Percentiles rank a stretch among this genome's conserved stretches.
Evolutionary conservation across 2,329 filamentous ascomycete species (phyloP).

Genomic region (Blumeriella jaapii): DNA sequence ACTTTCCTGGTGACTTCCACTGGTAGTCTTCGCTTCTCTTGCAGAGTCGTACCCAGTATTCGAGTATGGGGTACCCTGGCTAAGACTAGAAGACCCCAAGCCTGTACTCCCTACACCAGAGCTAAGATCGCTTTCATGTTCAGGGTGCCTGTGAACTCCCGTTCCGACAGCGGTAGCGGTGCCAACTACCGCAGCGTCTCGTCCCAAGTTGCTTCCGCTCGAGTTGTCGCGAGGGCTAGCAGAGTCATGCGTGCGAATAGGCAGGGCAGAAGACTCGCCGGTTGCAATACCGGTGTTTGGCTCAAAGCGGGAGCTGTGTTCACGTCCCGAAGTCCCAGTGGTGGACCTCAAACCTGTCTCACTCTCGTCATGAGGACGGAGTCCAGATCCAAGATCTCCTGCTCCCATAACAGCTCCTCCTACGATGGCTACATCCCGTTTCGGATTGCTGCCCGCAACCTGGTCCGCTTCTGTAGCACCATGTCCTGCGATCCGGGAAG

Average conservation of each 20-base stretch:
- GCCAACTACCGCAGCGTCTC: constrained; percentile 14
- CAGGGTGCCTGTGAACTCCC: constrained; percentile 11
- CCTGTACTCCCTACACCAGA: background rate
- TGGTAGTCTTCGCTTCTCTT: background rate
- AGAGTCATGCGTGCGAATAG: constrained; percentile 2
- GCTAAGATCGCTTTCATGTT: constrained; percentile 5
- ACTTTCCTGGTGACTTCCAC: constrained; percentile 12
- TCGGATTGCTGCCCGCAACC: constrained; percentile 13
- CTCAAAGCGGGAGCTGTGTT: constrained; percentile 2
- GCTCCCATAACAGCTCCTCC: too few relatives aligned
- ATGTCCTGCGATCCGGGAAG: constrained; percentile 1
- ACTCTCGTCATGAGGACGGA: constrained; percentile 18
- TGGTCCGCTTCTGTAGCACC: constrained; percentile 2
- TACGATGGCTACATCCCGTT: constrained; percentile 11
- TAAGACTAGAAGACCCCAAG: background rate
- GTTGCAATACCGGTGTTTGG: too few relatives aligned
- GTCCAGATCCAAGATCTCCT: constrained; percentile 10
- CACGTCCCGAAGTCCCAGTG: background rate
- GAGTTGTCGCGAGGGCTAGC: background rate
- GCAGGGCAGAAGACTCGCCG: too few relatives aligned
- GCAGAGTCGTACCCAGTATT: background rate
- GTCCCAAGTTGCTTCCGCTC: constrained; percentile 5
- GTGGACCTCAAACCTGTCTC: background rate
- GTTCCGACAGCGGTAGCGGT: constrained; percentile 9
- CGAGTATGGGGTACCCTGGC: background rate